Percentiles rank a stretch among this genome's conserved stretches.
Conservation (phyloP, 1,139 yeast genomes). For the Suhomyces yuchorum region DNA sequence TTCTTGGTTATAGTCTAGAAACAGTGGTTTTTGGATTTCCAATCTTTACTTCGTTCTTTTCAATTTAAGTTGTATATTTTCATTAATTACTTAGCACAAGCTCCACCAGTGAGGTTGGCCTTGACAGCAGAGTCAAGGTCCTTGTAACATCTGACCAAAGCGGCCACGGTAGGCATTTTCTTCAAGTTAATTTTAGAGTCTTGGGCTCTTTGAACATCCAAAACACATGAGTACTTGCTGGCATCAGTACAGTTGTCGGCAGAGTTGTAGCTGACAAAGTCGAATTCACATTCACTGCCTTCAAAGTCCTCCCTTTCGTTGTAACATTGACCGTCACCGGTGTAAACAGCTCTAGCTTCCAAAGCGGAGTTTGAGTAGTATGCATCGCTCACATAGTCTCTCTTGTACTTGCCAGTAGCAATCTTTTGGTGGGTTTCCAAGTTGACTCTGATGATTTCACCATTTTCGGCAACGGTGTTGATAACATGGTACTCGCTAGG, state of each 20-base stretch:
- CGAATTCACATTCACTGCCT: slow-evolving; percentile 16
- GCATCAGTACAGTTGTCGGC: slow-evolving; percentile 16
- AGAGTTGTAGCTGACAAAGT: slow-evolving; percentile 16
- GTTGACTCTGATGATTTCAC: slow-evolving; percentile 19
- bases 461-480: slow-evolving; percentile 17
- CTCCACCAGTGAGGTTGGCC: slow-evolving; percentile 17
- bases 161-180: slow-evolving; percentile 17
- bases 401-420: slow-evolving; percentile 17
- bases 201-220: slow-evolving; percentile 15
- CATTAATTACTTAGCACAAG: slow-evolving; percentile 15
- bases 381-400: slow-evolving; percentile 15
- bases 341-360: slow-evolving; percentile 8
- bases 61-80: too few relatives aligned
- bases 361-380: slow-evolving; percentile 13
- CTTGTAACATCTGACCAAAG: slow-evolving; percentile 19
- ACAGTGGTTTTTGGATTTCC: too few relatives aligned
- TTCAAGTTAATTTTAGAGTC: slow-evolving; percentile 16
- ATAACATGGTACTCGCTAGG: slow-evolving; percentile 17
- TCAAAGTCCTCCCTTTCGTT: slow-evolving; percentile 17
- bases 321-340: slow-evolving; percentile 15
- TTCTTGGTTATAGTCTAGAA: too few relatives aligned
- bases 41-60: too few relatives aligned
- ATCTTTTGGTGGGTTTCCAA: slow-evolving; percentile 18
- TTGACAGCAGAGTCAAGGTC: slow-evolving; percentile 12
- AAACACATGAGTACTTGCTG: slow-evolving; percentile 21